These are phyloP conservation scores for Cadophora sp. DNA, from an alignment of 2,329 filamentous ascomycete genomes.

Conservation along the genomic window DNA sequence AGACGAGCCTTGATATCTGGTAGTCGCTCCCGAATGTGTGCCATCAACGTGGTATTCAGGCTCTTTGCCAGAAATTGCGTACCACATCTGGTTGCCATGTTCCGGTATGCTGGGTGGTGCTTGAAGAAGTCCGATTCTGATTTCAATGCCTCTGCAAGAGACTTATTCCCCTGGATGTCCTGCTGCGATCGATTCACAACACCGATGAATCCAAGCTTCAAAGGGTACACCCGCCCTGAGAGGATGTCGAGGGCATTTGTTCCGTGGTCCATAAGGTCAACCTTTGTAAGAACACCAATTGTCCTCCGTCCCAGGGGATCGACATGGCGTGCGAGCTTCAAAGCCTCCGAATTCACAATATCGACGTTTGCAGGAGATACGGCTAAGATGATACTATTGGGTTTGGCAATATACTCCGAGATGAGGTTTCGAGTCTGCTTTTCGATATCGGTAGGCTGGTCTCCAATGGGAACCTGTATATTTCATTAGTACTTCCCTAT, in stretches of 20 bases:
- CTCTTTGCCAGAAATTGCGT: conserved; percentile 95
- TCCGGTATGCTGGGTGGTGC: conserved; percentile 95
- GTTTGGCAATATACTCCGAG: conserved; percentile 97
- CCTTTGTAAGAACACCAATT: conserved; percentile 95
- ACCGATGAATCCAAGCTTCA: conserved; percentile 97
- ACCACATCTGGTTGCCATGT: conserved; percentile 91
- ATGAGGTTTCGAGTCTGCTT: conserved; percentile 98
- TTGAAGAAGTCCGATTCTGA: conserved; percentile 95
- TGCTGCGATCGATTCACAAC: conserved; percentile 98
- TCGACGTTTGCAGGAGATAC: conserved; percentile 98
- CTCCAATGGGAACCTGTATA: conserved; percentile 86
- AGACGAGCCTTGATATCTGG: conserved; percentile 98
- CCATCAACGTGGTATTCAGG: conserved; percentile 93
- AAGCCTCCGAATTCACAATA: conserved; percentile 95
- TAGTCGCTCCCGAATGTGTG: conserved; percentile 91
- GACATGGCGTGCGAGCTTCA: conserved; percentile 96
- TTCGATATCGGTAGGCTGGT: conserved; percentile 97
- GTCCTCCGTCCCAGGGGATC: conserved; percentile 93
- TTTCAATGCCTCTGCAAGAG: conserved; percentile 89
- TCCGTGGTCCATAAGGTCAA: conserved; percentile 98
- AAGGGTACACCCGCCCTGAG: conserved; percentile 93
- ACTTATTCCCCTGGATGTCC: conserved; percentile 95
- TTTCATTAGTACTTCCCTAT: neutral
- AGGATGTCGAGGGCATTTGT: conserved; percentile 98
- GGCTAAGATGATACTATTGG: conserved; percentile 96